Evolutionary conservation across 1,284 basidiomycete species (phyloP), one percentile per base, ranked within the genome.

Genomic region (Tilletia setariae): DNA sequence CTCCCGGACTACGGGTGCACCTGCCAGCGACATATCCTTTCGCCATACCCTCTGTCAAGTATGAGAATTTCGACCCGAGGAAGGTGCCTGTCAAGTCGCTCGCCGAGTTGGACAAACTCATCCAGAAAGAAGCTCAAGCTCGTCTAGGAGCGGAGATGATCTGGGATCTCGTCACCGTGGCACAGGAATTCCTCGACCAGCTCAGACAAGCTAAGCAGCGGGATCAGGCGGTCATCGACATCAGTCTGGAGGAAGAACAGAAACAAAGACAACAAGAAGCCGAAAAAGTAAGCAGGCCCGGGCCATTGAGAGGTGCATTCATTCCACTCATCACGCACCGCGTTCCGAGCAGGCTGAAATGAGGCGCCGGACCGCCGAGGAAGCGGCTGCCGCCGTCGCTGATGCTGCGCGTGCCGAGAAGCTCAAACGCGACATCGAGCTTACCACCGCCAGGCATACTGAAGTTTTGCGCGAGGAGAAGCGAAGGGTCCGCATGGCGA

Each of bases 61-160:
- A 25, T 79, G 0, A 77, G 70, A 23, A 71, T 80, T 64, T 67
- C 71, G 32, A 63, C 80, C 43, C 71, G 72, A 30, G 42, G 64
- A 70, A 19, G 71, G 71, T 25, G 16, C 51, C 28, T 19, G 23
- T 21, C 75, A 76, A 59, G 65, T 68, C 23, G 67, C 71, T 3
- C 77, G 73, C 32, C 71, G 42, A 79, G 7, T 40, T 44, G 42
- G 65, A 67, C 43, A 69, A 69, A 44, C 69, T 82, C 63, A 68
- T 69, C 25, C 61, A 53, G 16, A 76, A 76, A 16, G 77, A 40
- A 42, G 40, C 79, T n/a, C 73, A 70, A 25, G 63, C 68, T 28
- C 72, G 81, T 16, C 53, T 81, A 2, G 82, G 81, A 23, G 72
- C 76, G 13, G 82, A 83, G 49, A 83, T 83, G 82, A 71, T 83